Evolutionary conservation across 495 filamentous ascomycete species (phyloP).

Genomic region (Xylaria grammica): DNA sequence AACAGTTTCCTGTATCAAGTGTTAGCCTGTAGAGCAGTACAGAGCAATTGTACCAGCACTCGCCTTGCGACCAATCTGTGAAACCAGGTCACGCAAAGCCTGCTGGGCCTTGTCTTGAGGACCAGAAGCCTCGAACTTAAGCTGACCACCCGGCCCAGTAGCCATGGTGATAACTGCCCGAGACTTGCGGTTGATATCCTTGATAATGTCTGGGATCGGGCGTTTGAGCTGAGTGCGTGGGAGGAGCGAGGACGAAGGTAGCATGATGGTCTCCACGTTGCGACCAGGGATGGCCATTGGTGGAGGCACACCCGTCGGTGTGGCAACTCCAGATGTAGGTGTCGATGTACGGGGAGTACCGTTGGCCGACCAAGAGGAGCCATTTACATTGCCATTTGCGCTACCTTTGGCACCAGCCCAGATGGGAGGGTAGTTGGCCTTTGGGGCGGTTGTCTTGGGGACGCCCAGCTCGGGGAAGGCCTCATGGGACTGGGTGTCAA

Average conservation of each 20-base stretch:
- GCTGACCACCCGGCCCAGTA: slow-evolving; percentile 64
- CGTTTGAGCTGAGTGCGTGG: slow-evolving; percentile 78
- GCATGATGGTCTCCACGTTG: slow-evolving; percentile 72
- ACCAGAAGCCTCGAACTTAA: slow-evolving; percentile 82
- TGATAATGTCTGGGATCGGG: slow-evolving; percentile 77
- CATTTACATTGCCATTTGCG: slow-evolving; percentile 66
- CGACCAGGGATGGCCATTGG: slow-evolving; percentile 76
- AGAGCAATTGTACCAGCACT: slow-evolving; percentile 11
- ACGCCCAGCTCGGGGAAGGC: slow-evolving; percentile 87
- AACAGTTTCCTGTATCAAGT: slow-evolving; percentile 63
- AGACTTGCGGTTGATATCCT: slow-evolving; percentile 86
- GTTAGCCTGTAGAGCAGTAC: slow-evolving; percentile 14
- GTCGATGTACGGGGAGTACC: slow-evolving; percentile 61
- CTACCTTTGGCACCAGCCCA: slow-evolving; percentile 54
- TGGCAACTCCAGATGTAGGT: slow-evolving; percentile 60
- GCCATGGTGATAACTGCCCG: slow-evolving; percentile 81
- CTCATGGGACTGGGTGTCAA: slow-evolving; percentile 88
- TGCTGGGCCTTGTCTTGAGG: slow-evolving; percentile 76
- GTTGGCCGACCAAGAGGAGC: slow-evolving; percentile 54
- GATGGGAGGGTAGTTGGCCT: slow-evolving; percentile 61
- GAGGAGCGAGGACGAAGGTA: slow-evolving; percentile 74
- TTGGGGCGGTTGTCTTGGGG: slow-evolving; percentile 64
- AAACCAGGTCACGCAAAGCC: slow-evolving; percentile 83
- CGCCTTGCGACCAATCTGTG: slow-evolving; percentile 85
- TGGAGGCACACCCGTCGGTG: slow-evolving; percentile 62